Conservation (phyloP, 2,329 filamentous ascomycete genomes). For the Knoxdaviesia proteae region DNA sequence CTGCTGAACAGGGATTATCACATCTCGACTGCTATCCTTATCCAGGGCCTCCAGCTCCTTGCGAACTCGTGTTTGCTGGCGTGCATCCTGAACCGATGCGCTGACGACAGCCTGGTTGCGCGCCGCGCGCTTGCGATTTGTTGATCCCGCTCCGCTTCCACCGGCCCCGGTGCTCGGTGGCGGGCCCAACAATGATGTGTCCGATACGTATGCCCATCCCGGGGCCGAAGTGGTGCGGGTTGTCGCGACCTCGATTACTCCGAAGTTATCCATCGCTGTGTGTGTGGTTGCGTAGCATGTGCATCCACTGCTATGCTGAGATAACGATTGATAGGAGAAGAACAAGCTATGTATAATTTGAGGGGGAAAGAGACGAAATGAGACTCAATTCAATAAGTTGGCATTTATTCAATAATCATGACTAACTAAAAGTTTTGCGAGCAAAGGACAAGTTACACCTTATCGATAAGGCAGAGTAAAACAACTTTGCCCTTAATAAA, state of each 20-base stretch:
- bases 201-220: slow-evolving; percentile 83
- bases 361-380: too few relatives aligned
- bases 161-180: slow-evolving; percentile 32
- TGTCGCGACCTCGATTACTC: slow-evolving; percentile 66
- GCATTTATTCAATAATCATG: too few relatives aligned
- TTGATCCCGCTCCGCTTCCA: slow-evolving; percentile 22
- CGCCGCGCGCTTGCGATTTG: slow-evolving; percentile 51
- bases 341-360: too few relatives aligned
- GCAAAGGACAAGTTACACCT: too few relatives aligned
- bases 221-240: slow-evolving; percentile 50
- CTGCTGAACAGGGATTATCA: slow-evolving; percentile 45
- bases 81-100: slow-evolving; percentile 50
- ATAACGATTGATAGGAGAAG: too few relatives aligned
- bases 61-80: slow-evolving; percentile 62
- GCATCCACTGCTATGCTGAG: too few relatives aligned
- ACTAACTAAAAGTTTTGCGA: too few relatives aligned
- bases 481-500: too few relatives aligned
- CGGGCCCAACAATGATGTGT: slow-evolving; percentile 20
- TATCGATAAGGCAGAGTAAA: too few relatives aligned
- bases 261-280: slow-evolving; percentile 39
- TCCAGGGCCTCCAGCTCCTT: slow-evolving; percentile 70
- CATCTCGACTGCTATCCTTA: slow-evolving; percentile 55
- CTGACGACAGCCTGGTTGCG: slow-evolving; percentile 31
- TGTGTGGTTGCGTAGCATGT: too few relatives aligned
- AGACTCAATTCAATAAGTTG: too few relatives aligned